Conservation (phyloP, 192 early-diverging fungal genomes). For the Mortierella hygrophila region DNA sequence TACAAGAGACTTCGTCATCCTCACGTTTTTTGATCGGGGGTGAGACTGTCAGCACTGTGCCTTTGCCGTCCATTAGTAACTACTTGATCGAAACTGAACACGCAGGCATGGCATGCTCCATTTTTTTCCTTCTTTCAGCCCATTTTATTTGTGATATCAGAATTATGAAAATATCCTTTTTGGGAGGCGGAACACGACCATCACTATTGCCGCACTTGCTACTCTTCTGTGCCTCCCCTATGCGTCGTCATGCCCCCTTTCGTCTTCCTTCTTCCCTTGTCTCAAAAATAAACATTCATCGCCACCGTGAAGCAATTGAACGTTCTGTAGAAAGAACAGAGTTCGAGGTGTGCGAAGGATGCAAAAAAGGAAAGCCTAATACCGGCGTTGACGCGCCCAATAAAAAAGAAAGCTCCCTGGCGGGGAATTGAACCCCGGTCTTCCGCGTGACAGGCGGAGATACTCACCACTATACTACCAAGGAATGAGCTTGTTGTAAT, state of each 20-base stretch:
- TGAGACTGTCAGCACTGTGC: no score
- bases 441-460: conserved; percentile 50
- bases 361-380: no score
- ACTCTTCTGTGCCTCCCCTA: not conserved
- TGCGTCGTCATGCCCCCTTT: not conserved
- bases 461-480: conserved; percentile 50
- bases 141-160: no score
- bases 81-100: not conserved
- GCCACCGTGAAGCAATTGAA: no score
- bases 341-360: no score
- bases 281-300: no score
- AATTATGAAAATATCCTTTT: not conserved
- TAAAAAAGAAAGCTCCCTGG: conserved; percentile 30
- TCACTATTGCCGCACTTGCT: not conserved
- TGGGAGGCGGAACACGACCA: not conserved
- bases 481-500: not conserved
- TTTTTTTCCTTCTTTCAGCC: not conserved
- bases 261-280: no score
- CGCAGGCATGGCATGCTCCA: not conserved
- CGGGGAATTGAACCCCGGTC: conserved; percentile 47
- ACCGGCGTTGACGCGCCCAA: no score
- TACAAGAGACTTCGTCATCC: not conserved
- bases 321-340: no score
- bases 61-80: not conserved
- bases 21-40: not conserved